Percentiles rank a stretch among this genome's conserved stretches.
Evolutionary conservation across 441 rosid genomes (phyloP).

Genomic region (Syzygium malaccense): DNA sequence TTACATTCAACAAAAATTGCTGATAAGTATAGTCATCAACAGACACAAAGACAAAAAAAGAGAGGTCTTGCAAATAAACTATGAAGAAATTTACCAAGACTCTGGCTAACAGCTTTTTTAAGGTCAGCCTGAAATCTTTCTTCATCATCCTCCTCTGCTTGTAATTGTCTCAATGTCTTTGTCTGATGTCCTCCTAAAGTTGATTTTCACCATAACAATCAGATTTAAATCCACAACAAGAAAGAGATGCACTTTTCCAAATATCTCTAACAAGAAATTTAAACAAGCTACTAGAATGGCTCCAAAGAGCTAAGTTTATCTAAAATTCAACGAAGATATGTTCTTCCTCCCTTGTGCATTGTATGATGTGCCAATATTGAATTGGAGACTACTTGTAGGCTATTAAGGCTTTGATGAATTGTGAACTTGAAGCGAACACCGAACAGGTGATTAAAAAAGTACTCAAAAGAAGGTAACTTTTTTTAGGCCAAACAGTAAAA

Average conservation of each 20-base stretch:
- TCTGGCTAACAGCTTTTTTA: constrained; percentile 73
- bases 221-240: not conserved
- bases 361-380: not conserved
- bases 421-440: not conserved
- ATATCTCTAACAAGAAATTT: not conserved
- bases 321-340: not conserved
- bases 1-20: not conserved
- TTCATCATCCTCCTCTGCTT: constrained; percentile 85
- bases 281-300: not conserved
- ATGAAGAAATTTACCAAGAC: constrained; percentile 59
- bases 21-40: not conserved
- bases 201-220: not conserved
- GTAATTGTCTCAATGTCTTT: constrained; percentile 71
- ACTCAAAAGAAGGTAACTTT: not conserved
- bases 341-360: not conserved
- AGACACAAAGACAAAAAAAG: not conserved
- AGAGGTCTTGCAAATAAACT: not conserved
- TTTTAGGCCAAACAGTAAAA: not conserved
- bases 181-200: constrained; percentile 36
- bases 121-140: constrained; percentile 96
- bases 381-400: not conserved
- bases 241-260: not conserved
- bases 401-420: not conserved
- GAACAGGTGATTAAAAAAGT: not conserved
- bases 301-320: not conserved